Conservation (phyloP, 1,284 basidiomycete species). For the Irpex sp. region DNA sequence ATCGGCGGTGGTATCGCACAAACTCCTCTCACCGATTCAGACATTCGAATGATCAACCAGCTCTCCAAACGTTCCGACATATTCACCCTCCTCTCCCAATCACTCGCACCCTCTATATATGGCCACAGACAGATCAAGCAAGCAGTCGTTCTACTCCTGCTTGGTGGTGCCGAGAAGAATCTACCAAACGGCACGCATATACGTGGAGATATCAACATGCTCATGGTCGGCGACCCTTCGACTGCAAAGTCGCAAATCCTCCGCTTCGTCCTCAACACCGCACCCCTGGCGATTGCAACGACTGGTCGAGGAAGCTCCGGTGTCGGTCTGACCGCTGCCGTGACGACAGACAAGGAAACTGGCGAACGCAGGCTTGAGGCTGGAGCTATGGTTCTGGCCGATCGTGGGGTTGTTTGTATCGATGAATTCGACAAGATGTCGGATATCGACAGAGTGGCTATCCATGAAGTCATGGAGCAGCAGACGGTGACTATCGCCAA, state of each 20-base stretch:
- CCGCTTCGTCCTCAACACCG: conserved; percentile 94
- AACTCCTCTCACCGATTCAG: conserved; percentile 87
- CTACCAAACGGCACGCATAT: conserved; percentile 97
- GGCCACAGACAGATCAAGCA: conserved; percentile 97
- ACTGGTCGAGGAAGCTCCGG: conserved; percentile 97
- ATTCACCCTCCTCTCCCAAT: conserved; percentile 88
- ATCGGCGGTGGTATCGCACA: conserved; percentile 95
- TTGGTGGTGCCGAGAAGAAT: conserved; percentile 98
- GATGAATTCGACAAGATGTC: conserved; percentile 99
- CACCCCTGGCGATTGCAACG: conserved; percentile 96
- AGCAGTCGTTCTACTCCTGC: conserved; percentile 87
- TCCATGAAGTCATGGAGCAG: conserved; percentile 99
- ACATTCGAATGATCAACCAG: conserved; percentile 97
- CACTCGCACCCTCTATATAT: conserved; percentile 96
- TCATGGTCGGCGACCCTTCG: conserved; percentile 99
- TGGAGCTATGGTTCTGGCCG: conserved; percentile 99
- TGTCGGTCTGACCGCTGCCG: conserved; percentile 98
- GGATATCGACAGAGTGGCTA: conserved; percentile 97
- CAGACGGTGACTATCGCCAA: conserved; percentile 99
- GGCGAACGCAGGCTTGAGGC: conserved; percentile 95
- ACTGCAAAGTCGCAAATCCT: conserved; percentile 98
- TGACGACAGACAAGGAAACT: conserved; percentile 97
- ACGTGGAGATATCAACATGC: conserved; percentile 98
- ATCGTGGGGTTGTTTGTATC: conserved; percentile 98
- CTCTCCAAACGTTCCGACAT: conserved; percentile 85